These are phyloP conservation scores for Primulina eburnea DNA, from an alignment of 257 asterid genomes.

Conservation along the genomic window DNA sequence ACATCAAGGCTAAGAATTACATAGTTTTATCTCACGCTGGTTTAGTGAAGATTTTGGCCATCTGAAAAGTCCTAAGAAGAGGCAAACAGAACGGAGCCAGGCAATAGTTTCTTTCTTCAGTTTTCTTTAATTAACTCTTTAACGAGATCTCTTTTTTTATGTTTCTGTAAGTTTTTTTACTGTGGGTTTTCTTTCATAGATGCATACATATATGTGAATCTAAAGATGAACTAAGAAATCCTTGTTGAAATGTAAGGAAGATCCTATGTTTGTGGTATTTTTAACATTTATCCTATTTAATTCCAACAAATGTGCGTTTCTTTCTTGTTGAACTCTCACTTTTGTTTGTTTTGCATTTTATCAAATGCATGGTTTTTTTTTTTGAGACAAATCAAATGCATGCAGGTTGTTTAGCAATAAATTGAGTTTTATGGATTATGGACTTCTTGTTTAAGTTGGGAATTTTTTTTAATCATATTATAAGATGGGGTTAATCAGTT, in stretches of 20 bases:
- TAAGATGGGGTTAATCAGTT: too few species aligned
- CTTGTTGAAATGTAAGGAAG: not conserved
- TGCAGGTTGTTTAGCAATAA: too few species aligned
- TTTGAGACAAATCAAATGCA: too few species aligned
- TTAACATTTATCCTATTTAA: not conserved
- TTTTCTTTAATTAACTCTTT: not conserved
- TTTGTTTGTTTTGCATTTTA: too few species aligned
- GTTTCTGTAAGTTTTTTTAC: not conserved
- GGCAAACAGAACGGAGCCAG: not conserved
- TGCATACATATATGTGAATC: not conserved
- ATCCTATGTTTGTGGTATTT: not conserved
- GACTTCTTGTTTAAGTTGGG: too few species aligned
- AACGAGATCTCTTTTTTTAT: not conserved
- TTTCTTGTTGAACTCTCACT: too few species aligned
- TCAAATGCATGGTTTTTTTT: too few species aligned
- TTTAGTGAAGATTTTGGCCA: not conserved
- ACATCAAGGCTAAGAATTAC: not conserved
- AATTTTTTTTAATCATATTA: too few species aligned
- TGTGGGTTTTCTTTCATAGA: not conserved
- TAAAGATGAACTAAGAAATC: not conserved
- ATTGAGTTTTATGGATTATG: too few species aligned
- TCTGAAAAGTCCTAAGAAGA: not conserved
- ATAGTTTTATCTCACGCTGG: not conserved
- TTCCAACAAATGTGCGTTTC: not conserved
- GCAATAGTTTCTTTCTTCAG: not conserved